Base-by-base conservation (phyloP, 129 eudicot species). In the Tagetes patula region DNA sequence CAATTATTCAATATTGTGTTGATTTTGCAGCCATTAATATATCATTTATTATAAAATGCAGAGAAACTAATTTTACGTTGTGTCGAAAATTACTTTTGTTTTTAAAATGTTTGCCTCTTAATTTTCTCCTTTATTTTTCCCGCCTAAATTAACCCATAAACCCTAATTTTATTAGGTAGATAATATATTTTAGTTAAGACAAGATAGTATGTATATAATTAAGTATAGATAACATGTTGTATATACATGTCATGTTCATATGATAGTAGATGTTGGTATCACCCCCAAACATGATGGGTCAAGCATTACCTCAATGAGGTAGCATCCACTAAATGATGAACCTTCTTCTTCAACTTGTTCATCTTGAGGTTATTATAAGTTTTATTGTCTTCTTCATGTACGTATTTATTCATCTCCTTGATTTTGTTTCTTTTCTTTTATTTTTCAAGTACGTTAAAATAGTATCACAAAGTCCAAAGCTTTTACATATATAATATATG, bases 211-310 rank as follows among this genome's bases (percentile, higher is more conserved):
- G 72, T 69, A 62, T 50, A 10, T 40, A 50, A 71, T 61, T 40
- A 50, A 71, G 68, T 71, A 72, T 72, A 45, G 74, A 78, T 72
- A 65, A 79, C 78, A 79, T 20, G 65, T 39, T 11, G 73, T 65
- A 79, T 65, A 79, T 72, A 72, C 77, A 79, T 79, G 83, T 82
- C 86, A 79, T 75, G 80, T 63, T 79, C 84, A 69, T 74, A 65
- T 62, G 61, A 67, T 61, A 47, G 31, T 37, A 41, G 61, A 48
- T 81, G 90, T 79, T 69, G 77, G 82, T 76, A 80, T 74, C 76
- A 90, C 71, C 86, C 77, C 85, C 86, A 83, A 80, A 83, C 94
- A 90, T 69, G 76, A 74, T 70, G 96, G 89, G 96, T 85, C 85
- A 73, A 80, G 85, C 84, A 81, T 76, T 75, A 55, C 83, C 81